Conservation (phyloP, 2,329 filamentous ascomycete species). For the Ophidiomyces ophidiicola region DNA sequence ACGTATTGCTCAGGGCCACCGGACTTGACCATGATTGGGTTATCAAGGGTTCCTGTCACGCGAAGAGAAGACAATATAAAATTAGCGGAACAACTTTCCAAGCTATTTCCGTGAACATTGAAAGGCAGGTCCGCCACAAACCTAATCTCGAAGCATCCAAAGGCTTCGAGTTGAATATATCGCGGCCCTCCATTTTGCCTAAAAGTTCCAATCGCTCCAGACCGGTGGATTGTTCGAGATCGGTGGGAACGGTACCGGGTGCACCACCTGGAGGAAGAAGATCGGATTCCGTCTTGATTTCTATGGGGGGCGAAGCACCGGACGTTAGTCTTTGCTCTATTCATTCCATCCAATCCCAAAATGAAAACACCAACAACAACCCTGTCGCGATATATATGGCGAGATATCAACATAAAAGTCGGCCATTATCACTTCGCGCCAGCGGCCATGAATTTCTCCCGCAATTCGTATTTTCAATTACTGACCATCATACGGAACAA, state of each 20-base stretch:
- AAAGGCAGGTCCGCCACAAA: slow-evolving; percentile 31
- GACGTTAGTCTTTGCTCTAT: neutral
- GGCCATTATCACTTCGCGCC: no score
- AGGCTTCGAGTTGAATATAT: slow-evolving; percentile 96
- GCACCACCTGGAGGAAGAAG: slow-evolving; percentile 72
- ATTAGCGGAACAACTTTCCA: neutral
- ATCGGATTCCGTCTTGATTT: slow-evolving; percentile 71
- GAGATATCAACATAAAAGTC: no score
- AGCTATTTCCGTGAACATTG: neutral
- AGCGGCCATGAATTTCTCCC: no score
- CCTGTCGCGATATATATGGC: no score
- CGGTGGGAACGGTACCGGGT: slow-evolving; percentile 76
- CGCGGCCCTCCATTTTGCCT: slow-evolving; percentile 97
- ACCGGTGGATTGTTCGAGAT: slow-evolving; percentile 92
- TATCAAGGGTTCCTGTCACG: slow-evolving; percentile 78
- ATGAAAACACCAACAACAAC: no score
- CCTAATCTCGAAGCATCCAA: slow-evolving; percentile 82
- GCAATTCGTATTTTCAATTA: no score
- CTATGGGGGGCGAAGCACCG: slow-evolving; percentile 43
- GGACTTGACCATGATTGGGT: slow-evolving; percentile 83
- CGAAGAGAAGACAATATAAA: no score
- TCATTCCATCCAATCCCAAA: neutral
- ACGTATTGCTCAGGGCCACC: slow-evolving; percentile 93
- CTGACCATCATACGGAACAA: slow-evolving; percentile 36
- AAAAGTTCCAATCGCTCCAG: slow-evolving; percentile 96